Base-by-base conservation (phyloP, 2,329 filamentous ascomycete species). In the Pseudofabraea citricarpa region DNA sequence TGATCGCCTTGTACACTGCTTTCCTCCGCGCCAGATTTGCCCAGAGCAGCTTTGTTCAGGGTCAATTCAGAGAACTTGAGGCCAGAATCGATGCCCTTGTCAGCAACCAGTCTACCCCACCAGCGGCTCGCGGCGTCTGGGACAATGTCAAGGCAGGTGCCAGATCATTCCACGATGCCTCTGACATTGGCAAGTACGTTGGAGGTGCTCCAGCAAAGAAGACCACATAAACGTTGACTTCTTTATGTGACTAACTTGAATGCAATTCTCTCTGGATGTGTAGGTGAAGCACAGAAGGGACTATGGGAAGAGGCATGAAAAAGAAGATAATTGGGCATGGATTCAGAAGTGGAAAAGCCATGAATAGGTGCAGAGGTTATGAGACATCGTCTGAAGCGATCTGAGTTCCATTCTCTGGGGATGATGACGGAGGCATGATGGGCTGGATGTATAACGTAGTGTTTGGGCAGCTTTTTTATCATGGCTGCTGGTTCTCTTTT, bases 1-100 rank as follows among this genome's bases (percentile, higher is more conserved):
- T 97, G 41, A 70, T 98, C 48, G 71, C 71, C 48, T 66, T 95
- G 64, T 98, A 97, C 79, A 90, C 90, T 53, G 77, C 82, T 56
- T 98, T 98, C 77, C 81, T 97, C 64, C 88, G 93, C 56, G 87
- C 90, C 32, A 84, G 93, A 60, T 91, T 85, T 70, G 75, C 83
- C 45, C 91, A 97, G 76, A 96, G 89, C 77, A 79, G 73, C 52
- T 95, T 97, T 61, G 87, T 97, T n/a, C 88, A 95, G 73, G 79
- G 77, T 58, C 83, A 87, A 37, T 84, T 96, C 61, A 71, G 75
- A 51, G 77, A 85, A 56, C 68, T 91, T 44, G 81, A 80, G 59
- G 81, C 85, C 43, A 80, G 87, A 54, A 72, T 91, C 49, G 91
- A 97, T 66, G 85, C 85, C 49, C 73, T 89, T 38, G 79, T 93